These are phyloP conservation scores for Cryptosporidium baileyi DNA, from an alignment of 169 alveolate species.

Conservation along the genomic window DNA sequence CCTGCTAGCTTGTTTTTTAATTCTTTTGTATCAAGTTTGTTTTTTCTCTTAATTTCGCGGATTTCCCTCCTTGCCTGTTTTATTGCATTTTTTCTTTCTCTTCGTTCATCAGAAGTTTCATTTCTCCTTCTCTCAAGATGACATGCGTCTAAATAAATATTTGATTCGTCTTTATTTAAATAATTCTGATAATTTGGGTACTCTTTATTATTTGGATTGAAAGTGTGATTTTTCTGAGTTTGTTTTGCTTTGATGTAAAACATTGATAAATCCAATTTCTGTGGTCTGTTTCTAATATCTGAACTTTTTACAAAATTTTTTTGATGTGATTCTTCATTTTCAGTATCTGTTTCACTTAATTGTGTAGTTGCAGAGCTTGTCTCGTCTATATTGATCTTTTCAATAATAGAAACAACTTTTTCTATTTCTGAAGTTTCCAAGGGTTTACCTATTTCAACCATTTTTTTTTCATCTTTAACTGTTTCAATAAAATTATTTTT, in stretches of 20 bases:
- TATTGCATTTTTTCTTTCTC: slow-evolving; percentile 79
- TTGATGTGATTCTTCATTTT: not conserved
- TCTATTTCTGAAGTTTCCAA: slow-evolving; percentile 3
- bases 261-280: not conserved
- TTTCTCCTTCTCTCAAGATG: slow-evolving; percentile 74
- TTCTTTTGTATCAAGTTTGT: slow-evolving; percentile 69
- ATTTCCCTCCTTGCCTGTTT: slow-evolving; percentile 82
- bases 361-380: not conserved
- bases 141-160: not conserved
- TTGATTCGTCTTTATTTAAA: too few species aligned
- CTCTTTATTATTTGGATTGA: too few species aligned
- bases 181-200: too few species aligned
- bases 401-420: slow-evolving; percentile 35
- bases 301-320: not conserved
- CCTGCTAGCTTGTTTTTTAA: slow-evolving; percentile 1
- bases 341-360: not conserved
- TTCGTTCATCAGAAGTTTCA: slow-evolving; percentile 83
- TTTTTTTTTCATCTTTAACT: not conserved
- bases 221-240: too few species aligned
- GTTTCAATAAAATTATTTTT: not conserved
- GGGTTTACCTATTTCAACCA: not conserved
- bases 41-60: slow-evolving; percentile 80
- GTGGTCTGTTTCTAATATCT: not conserved
- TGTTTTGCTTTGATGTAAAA: not conserved
- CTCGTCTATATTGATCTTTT: not conserved